Percentiles rank a stretch among this genome's conserved stretches.
These are phyloP conservation scores for Moniliophthora roreri DNA, from an alignment of 1,284 basidiomycete species.

Conservation along the genomic window DNA sequence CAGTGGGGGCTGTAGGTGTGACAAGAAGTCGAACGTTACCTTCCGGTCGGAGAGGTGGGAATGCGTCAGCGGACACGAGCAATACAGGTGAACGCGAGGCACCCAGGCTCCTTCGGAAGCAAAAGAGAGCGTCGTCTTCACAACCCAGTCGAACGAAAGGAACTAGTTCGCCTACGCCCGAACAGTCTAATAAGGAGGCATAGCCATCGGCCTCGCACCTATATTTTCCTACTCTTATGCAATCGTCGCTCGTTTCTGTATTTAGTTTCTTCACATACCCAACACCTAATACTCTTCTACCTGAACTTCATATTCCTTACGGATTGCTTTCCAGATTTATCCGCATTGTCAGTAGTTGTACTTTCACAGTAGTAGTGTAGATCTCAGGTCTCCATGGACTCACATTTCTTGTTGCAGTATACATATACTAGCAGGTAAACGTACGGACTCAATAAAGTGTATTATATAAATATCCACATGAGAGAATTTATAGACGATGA, in stretches of 20 bases:
- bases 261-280: not conserved
- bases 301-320: too few species aligned
- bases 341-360: too few species aligned
- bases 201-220: slow-evolving; percentile 1
- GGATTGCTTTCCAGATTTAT: too few species aligned
- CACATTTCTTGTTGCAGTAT: too few species aligned
- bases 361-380: too few species aligned
- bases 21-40: slow-evolving; percentile 64
- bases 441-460: too few species aligned
- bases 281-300: too few species aligned
- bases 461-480: too few species aligned
- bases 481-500: too few species aligned
- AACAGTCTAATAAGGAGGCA: slow-evolving; percentile 11
- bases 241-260: not conserved
- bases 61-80: slow-evolving; percentile 8
- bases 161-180: not conserved
- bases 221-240: not conserved
- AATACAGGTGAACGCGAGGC: slow-evolving; percentile 33
- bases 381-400: too few species aligned
- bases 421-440: too few species aligned
- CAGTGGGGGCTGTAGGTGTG: slow-evolving; percentile 34
- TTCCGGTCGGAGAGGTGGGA: slow-evolving; percentile 27
- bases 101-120: slow-evolving; percentile 47
- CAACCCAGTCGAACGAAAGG: slow-evolving; percentile 24
- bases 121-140: slow-evolving; percentile 43